These are phyloP conservation scores for Chrysopogon serrulatus DNA, from an alignment of 176 grass and related monocot genomes.

Conservation along the genomic window DNA sequence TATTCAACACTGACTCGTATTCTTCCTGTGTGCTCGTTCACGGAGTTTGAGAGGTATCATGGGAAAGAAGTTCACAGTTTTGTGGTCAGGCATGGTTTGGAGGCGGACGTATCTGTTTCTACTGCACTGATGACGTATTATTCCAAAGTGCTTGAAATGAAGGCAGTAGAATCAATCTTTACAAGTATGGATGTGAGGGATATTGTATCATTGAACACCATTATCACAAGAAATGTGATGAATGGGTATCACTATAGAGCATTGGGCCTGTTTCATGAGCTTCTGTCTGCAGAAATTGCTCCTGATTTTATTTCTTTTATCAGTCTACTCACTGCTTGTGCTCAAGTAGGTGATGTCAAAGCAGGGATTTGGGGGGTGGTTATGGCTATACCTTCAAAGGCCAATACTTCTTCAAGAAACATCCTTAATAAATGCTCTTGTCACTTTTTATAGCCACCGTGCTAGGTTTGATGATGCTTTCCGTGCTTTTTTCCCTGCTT, in stretches of 20 bases:
- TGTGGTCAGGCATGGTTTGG: slow-evolving; percentile 39
- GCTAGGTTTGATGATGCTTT: slow-evolving; percentile 47
- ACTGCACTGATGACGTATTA: slow-evolving; percentile 69
- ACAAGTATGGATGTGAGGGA: slow-evolving; percentile 33
- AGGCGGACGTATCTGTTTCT: slow-evolving; percentile 45
- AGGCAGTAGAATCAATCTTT: slow-evolving; percentile 44
- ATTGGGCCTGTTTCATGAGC: slow-evolving; percentile 37
- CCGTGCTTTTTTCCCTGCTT: too few relatives aligned
- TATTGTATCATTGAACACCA: slow-evolving; percentile 56
- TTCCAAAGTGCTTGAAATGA: slow-evolving; percentile 44
- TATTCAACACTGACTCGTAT: slow-evolving; percentile 48
- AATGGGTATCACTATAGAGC: slow-evolving; percentile 39
- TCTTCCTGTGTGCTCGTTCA: slow-evolving; percentile 48
- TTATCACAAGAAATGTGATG: slow-evolving; percentile 53
- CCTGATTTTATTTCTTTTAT: slow-evolving; percentile 67
- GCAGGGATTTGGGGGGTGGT: slow-evolving; percentile 46
- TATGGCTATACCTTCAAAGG: slow-evolving; percentile 46
- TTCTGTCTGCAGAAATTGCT: slow-evolving; percentile 26
- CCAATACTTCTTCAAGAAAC: slow-evolving; percentile 39
- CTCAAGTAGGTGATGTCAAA: slow-evolving; percentile 31
- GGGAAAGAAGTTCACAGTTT: slow-evolving; percentile 62
- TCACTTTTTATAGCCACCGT: slow-evolving; percentile 67
- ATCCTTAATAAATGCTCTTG: slow-evolving; percentile 57
- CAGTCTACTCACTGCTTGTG: slow-evolving; percentile 57
- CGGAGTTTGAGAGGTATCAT: slow-evolving; percentile 22